These are phyloP conservation scores for Salmacisia buchloeana DNA, from an alignment of 1,284 basidiomycete species.

Conservation along the genomic window DNA sequence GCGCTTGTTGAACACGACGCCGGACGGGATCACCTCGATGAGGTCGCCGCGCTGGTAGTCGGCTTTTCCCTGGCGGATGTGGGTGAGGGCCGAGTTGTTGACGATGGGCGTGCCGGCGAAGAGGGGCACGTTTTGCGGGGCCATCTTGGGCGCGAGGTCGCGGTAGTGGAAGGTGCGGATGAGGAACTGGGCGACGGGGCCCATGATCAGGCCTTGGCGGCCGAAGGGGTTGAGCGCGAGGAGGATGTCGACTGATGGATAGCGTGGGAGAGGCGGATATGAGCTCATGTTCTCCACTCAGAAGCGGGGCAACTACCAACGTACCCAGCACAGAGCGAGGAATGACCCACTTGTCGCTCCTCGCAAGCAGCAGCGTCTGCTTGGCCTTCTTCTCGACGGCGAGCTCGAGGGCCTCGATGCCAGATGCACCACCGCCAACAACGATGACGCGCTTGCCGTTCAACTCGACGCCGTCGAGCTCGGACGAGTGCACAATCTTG, in stretches of 20 bases:
- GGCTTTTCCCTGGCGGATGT: slow-evolving; percentile 57
- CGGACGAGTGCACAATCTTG: slow-evolving; percentile 59
- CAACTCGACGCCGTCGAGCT: slow-evolving; percentile 55
- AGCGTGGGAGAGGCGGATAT: not conserved
- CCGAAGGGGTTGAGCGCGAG: slow-evolving; percentile 62
- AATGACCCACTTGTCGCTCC: slow-evolving; percentile 46
- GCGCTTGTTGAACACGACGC: slow-evolving; percentile 53
- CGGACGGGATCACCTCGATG: slow-evolving; percentile 53
- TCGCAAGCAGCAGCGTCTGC: slow-evolving; percentile 56
- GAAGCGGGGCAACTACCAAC: slow-evolving; percentile 58
- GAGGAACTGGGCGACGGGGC: slow-evolving; percentile 56
- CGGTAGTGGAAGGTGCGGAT: slow-evolving; percentile 59
- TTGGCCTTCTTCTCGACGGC: slow-evolving; percentile 54
- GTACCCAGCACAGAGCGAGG: slow-evolving; percentile 18
- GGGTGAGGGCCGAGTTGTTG: slow-evolving; percentile 59
- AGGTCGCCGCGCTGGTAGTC: slow-evolving; percentile 61
- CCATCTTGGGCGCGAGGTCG: slow-evolving; percentile 54
- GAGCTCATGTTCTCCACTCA: not conserved
- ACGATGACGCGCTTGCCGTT: slow-evolving; percentile 55
- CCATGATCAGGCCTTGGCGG: slow-evolving; percentile 42
- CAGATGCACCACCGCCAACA: slow-evolving; percentile 61
- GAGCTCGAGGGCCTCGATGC: slow-evolving; percentile 61
- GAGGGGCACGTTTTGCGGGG: slow-evolving; percentile 35
- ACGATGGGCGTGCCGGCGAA: slow-evolving; percentile 54
- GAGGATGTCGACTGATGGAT: slow-evolving; percentile 57